Conservation (phyloP, 129 eudicot species). For the Glebionis coronaria region DNA sequence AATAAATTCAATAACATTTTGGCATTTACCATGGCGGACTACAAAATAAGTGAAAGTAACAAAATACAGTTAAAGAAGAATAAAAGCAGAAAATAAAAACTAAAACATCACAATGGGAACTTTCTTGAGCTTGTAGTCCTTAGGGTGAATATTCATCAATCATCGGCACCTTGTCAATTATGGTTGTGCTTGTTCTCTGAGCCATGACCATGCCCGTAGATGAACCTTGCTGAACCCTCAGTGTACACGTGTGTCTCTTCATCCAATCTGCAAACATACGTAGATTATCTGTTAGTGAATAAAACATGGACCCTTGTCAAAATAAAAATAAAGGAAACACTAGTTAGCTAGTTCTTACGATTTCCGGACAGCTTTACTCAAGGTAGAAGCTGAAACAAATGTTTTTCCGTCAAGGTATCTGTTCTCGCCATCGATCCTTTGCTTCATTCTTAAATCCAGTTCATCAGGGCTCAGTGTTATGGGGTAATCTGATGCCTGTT, state of each 20-base stretch:
- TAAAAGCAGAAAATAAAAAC: constrained; percentile 14
- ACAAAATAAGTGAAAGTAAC: constrained; percentile 25
- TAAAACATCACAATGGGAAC: constrained; percentile 18
- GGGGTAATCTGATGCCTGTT: constrained; percentile 83
- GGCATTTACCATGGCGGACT: constrained; percentile 24
- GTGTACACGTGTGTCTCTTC: constrained; percentile 83
- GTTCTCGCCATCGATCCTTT: constrained; percentile 69
- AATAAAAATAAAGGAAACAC: background rate
- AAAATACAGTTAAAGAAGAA: constrained; percentile 19
- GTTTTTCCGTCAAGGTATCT: constrained; percentile 80
- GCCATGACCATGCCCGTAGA: constrained; percentile 69
- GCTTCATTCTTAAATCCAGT: constrained; percentile 80
- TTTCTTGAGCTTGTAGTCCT: constrained; percentile 22
- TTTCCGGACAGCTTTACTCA: constrained; percentile 85
- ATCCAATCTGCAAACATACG: constrained; percentile 48
- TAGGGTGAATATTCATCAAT: background rate
- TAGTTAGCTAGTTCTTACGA: constrained; percentile 46
- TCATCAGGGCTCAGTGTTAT: constrained; percentile 60
- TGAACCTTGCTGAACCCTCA: constrained; percentile 72
- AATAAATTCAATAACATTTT: constrained; percentile 17
- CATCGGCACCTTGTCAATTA: constrained; percentile 9
- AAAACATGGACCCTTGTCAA: too few relatives aligned
- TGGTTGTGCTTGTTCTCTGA: constrained; percentile 25
- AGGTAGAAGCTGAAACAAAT: constrained; percentile 71
- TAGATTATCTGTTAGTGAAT: background rate